Percentiles rank a stretch among this genome's conserved stretches.
These are phyloP conservation scores for Petunia hybrid DNA, from an alignment of 305 asterid genomes.

Conservation along the genomic window DNA sequence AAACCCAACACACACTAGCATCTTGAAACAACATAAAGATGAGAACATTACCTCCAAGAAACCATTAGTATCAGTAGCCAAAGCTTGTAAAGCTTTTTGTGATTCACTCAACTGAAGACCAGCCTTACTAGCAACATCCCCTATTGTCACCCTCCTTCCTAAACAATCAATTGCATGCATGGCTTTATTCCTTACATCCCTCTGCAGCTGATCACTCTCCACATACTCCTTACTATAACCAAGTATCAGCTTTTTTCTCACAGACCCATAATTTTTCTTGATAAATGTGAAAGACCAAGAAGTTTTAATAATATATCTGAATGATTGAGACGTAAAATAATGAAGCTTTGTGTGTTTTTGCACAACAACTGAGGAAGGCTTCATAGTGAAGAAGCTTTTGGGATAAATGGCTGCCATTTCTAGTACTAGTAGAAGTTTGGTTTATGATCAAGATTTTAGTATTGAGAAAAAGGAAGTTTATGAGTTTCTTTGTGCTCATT, in stretches of 20 bases:
- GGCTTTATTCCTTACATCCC: slow-evolving; percentile 76
- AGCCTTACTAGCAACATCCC: slow-evolving; percentile 89
- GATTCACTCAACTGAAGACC: slow-evolving; percentile 84
- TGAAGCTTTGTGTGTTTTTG: slow-evolving; percentile 40
- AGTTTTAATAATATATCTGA: not conserved
- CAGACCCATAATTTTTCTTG: not conserved
- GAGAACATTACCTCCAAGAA: slow-evolving; percentile 68
- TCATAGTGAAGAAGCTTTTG: slow-evolving; percentile 51
- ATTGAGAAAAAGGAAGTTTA: not conserved
- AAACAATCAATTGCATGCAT: slow-evolving; percentile 82
- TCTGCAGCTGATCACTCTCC: slow-evolving; percentile 80
- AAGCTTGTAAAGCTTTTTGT: slow-evolving; percentile 90
- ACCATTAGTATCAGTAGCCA: slow-evolving; percentile 87
- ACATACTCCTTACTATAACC: slow-evolving; percentile 52
- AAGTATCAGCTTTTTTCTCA: not conserved
- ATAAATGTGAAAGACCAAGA: not conserved
- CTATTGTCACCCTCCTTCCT: slow-evolving; percentile 83
- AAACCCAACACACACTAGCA: no score
- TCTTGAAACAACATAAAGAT: not conserved
- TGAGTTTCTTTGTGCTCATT: not conserved
- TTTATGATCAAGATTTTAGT: not conserved
- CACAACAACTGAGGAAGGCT: not conserved
- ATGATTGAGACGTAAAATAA: slow-evolving; percentile 33
- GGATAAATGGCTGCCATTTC: slow-evolving; percentile 65
- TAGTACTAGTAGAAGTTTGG: not conserved